Base-by-base conservation (phyloP, 441 rosid genomes). In the Brassica balearica region DNA sequence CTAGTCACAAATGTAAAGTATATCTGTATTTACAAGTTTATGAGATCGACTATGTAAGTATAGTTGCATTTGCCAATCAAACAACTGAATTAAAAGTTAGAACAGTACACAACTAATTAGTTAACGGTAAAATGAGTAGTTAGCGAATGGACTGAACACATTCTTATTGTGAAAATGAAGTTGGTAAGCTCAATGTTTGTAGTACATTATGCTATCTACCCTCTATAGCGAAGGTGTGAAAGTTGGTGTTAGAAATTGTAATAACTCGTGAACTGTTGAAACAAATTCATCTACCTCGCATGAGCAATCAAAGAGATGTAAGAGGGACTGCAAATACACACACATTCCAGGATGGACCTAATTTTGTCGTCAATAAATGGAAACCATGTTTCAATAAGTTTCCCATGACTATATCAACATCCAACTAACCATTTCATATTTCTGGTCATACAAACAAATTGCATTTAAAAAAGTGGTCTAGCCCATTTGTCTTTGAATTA, bases 321-420 rank as follows among this genome's bases (percentile, higher is more conserved):
- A n/a, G 8, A 67, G 32, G 60, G 51, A 41, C 20, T 48, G 19
- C 10, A 58, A 56, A 66, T 1, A 8, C 27, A 43, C 71, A 71
- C 77, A 72, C 69, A 72, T 41, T 46, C 34, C 6, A 34, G 69
- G 32, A 78, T 67, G 69, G 77, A 34, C 58, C 69, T 78, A 67
- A 78, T 22, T 59, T 46, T 67, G 69, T 67, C 36, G 65, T 22
- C 73, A 67, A 14, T 59, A 68, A 55, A 78, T 73, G 69, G 32
- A 72, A 48, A 34, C 34, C 5, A 59, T 43, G 77, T 72, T 67
- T 71, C 62, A 34, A 34, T 72, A 32, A 46, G 25, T 48, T 8
- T 4, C 2, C 17, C 73, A 67, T 72, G 74, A 43, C 59, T 32
- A 60, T 48, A 72, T 34, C 73, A 78, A 64, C 69, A 67, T 46